Conservation (phyloP, 306 rosid species). For the Crataegus laevigata region DNA sequence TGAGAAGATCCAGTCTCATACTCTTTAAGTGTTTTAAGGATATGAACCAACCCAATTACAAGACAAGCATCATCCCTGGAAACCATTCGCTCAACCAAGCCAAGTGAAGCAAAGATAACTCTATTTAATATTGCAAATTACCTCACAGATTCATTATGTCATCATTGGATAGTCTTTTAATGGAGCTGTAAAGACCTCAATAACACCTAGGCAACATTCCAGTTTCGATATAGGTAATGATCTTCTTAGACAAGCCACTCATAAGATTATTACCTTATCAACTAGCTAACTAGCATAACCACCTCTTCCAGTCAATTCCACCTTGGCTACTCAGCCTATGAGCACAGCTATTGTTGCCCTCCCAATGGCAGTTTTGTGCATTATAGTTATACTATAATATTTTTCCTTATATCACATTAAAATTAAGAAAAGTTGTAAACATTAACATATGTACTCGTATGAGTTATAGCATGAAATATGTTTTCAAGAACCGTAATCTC, state of each 20-base stretch:
- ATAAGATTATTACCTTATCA: neutral
- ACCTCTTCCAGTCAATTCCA: neutral
- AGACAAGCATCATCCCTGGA: neutral
- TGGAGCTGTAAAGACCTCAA: neutral
- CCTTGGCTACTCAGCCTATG: neutral
- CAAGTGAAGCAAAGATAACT: neutral
- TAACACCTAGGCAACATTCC: neutral
- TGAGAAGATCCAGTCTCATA: neutral
- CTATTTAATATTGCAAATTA: neutral
- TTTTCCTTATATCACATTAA: no score
- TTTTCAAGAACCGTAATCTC: no score
- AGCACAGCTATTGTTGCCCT: neutral
- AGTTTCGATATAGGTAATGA: neutral
- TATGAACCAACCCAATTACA: neutral
- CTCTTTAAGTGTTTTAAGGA: neutral
- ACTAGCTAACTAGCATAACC: neutral
- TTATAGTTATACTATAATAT: neutral
- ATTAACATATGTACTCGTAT: neutral
- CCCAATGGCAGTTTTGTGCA: neutral
- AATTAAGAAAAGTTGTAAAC: neutral
- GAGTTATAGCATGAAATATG: neutral
- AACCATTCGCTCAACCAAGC: neutral
- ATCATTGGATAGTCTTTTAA: neutral
- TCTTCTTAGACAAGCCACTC: neutral
- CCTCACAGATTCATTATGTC: neutral